Evolutionary conservation across 805 yeast genomes (phyloP).

Genomic region (Lachancea waltii): DNA sequence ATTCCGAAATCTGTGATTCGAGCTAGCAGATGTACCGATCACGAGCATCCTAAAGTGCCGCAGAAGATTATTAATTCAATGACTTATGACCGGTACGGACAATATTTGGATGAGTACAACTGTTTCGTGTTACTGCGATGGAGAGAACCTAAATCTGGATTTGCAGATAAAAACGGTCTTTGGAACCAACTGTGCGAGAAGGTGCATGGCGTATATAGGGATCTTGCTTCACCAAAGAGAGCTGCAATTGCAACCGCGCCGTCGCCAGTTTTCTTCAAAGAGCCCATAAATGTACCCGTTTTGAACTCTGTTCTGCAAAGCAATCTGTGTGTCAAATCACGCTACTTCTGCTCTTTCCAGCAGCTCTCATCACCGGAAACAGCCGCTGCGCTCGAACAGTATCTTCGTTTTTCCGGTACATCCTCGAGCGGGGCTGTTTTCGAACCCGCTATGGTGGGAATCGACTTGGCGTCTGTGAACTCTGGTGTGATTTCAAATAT

Average conservation of each 20-base stretch:
- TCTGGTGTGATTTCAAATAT: constrained; percentile 11
- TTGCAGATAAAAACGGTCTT: background rate
- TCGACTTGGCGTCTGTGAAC: background rate
- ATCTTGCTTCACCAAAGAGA: background rate
- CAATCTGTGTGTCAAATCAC: background rate
- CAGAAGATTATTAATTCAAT: background rate
- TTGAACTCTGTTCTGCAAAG: constrained; percentile 3
- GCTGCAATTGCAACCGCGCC: background rate
- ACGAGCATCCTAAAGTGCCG: background rate
- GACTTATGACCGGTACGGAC: constrained; percentile 8
- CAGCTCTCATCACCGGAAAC: constrained; percentile 1
- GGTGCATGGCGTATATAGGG: background rate
- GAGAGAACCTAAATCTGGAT: background rate
- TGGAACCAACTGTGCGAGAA: constrained; percentile 5
- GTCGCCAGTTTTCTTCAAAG: constrained; percentile 3
- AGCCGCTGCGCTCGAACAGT: constrained; percentile 1
- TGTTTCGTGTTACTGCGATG: constrained; percentile 15
- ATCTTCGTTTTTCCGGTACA: background rate
- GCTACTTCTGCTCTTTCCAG: constrained; percentile 4
- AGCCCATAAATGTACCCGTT: background rate
- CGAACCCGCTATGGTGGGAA: constrained; percentile 2
- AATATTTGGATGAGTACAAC: constrained; percentile 11
- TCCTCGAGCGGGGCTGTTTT: background rate
- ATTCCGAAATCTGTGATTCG: constrained; percentile 1
- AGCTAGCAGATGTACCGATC: background rate